Evolutionary conservation across 495 filamentous ascomycete genomes (phyloP).

Genomic region (Lophiotrema nucula): DNA sequence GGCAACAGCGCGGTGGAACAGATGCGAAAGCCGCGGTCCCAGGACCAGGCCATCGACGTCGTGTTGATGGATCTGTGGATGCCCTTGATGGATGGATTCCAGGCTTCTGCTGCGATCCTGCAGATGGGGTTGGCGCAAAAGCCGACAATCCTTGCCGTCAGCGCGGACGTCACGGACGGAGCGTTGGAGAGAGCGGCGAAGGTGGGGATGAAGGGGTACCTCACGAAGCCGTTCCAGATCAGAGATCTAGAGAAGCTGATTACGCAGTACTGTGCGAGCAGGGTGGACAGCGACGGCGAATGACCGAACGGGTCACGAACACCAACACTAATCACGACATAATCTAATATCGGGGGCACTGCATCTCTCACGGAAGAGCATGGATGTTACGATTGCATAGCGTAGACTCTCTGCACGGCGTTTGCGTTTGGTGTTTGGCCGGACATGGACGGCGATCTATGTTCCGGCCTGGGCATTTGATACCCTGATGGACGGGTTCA

Average conservation of each 20-base stretch:
- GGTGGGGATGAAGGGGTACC: constrained; percentile 73
- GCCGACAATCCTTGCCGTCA: constrained; percentile 66
- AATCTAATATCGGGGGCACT: background rate
- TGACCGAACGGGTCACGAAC: no score
- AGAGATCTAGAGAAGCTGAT: constrained; percentile 68
- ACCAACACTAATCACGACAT: no score
- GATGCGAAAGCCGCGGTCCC: constrained; percentile 46
- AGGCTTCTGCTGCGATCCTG: constrained; percentile 68
- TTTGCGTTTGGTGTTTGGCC: no score
- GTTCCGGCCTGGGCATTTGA: no score
- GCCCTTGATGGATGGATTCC: constrained; percentile 79
- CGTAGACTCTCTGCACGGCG: no score
- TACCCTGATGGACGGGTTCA: no score
- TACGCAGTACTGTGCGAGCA: constrained; percentile 58
- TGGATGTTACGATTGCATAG: no score
- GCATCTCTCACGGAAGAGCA: no score
- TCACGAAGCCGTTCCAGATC: constrained; percentile 78
- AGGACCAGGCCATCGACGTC: constrained; percentile 55
- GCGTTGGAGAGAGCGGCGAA: constrained; percentile 61
- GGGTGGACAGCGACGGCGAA: no score
- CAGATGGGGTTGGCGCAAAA: constrained; percentile 40
- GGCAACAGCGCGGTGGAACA: constrained; percentile 70
- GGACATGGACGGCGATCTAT: no score
- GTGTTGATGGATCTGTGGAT: constrained; percentile 87
- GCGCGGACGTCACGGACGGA: constrained; percentile 71